Evolutionary conservation across 768 basidiomycete species (phyloP).

Genomic region (Pholiota conissans): DNA sequence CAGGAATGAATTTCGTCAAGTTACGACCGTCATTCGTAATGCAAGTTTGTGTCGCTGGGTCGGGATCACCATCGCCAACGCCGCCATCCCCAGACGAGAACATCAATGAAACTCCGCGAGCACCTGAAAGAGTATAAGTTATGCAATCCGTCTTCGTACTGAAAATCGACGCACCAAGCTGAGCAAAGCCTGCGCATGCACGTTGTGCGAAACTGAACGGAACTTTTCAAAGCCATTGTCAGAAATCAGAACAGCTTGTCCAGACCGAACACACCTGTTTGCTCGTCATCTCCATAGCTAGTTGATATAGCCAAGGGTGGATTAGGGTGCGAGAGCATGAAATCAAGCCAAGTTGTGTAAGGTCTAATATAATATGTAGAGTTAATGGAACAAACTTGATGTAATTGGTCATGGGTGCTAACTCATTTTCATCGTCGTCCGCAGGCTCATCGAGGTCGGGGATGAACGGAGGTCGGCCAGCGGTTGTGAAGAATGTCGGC

Average conservation of each 20-base stretch:
- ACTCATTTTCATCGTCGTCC: constrained; percentile 36
- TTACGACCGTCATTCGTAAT: constrained; percentile 61
- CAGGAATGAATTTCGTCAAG: constrained; percentile 47
- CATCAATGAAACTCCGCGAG: constrained; percentile 59
- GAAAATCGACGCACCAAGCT: constrained; percentile 48
- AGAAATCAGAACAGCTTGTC: neutral
- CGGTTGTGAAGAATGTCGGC: constrained; percentile 59
- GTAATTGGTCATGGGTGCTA: neutral
- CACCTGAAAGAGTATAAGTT: constrained; percentile 34
- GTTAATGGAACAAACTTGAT: neutral
- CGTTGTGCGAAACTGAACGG: constrained; percentile 53
- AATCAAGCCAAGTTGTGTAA: constrained; percentile 56
- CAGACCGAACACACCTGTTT: constrained; percentile 44
- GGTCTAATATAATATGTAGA: constrained; percentile 19
- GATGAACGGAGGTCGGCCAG: constrained; percentile 58
- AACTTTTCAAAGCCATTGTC: constrained; percentile 33
- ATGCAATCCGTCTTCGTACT: neutral
- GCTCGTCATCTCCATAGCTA: constrained; percentile 69
- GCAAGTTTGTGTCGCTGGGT: constrained; percentile 53
- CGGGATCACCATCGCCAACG: constrained; percentile 56
- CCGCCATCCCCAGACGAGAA: constrained; percentile 69
- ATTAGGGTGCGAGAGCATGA: constrained; percentile 40
- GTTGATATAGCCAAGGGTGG: constrained; percentile 64
- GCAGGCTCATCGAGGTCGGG: constrained; percentile 40
- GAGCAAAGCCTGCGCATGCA: constrained; percentile 56